Evolutionary conservation across 495 filamentous ascomycete genomes (phyloP), one percentile per base, ranked within the genome.

Genomic region (Trypethelium eluteriae): DNA sequence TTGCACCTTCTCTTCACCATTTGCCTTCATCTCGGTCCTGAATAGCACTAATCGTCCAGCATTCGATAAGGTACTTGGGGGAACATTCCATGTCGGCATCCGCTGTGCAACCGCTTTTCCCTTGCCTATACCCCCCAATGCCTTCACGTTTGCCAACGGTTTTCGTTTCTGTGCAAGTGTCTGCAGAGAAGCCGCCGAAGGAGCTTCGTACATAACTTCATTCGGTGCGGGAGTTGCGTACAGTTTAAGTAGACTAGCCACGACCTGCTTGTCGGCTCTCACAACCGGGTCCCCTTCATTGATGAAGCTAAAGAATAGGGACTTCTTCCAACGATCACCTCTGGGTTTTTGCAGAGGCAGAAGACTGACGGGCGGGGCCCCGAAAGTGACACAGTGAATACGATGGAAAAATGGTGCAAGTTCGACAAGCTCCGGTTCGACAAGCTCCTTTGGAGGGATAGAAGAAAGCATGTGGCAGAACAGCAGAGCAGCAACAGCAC

Each of bases 271-370:
- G 70, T 93, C 90, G 0, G 90, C 90, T 25, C 91, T 76, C 2
- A 86, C 77, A 0, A 95, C 89, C 0, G 89, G 90, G 68, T 95
- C 91, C 2, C 91, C 91, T 70, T 95, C 90, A 71, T 94, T 95
- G 68, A 92, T 77, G 71, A 95, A 91, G 18, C 83, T 84, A 39
- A 88, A 77, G 74, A 94, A 94, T 2, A 91, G 70, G 35, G 83
- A 90, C 67, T 88, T 89, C 32, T 79, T 77, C 39, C 83, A 75
- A 3, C 70, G 66, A 3, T 75, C 72, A n/a, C 75, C 74, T 2
- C 67, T 62, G 0, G 89, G 86, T 62, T 83, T 86, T 36, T 80
- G 76, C 0, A 94, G 74, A 0, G 90, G 89, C 0, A 87, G 79
- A 7, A 91, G 76, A 35, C 86, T 88, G 11, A 95, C 77, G 0